Conservation (phyloP, 129 eudicot genomes). For the Centrapalus pauciflorus region DNA sequence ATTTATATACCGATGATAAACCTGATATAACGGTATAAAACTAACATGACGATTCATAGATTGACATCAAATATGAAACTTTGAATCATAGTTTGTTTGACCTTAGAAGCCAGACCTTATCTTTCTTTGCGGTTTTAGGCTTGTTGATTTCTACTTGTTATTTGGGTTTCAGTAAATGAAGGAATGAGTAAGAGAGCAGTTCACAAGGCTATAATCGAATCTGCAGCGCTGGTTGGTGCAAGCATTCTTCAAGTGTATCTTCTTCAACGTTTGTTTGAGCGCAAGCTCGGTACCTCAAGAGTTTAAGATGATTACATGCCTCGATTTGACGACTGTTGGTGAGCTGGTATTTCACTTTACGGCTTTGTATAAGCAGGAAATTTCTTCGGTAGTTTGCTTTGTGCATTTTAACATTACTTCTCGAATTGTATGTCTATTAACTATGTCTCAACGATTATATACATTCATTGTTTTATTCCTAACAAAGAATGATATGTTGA, state of each 20-base stretch:
- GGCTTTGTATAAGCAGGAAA: conserved; percentile 5
- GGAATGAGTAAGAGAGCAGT: conserved; percentile 74
- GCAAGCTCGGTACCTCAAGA: conserved; percentile 62
- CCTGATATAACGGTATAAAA: neutral
- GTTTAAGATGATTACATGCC: conserved; percentile 32
- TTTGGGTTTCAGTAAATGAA: conserved; percentile 52
- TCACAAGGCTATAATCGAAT: conserved; percentile 79
- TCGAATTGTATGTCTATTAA: neutral
- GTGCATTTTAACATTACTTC: neutral
- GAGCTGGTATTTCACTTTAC: conserved; percentile 1
- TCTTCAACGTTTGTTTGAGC: conserved; percentile 65
- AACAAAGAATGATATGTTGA: too few relatives aligned
- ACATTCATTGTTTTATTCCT: too few relatives aligned
- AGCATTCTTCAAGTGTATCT: conserved; percentile 78
- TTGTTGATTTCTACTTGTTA: conserved; percentile 6
- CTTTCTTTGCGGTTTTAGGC: neutral
- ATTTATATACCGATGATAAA: neutral
- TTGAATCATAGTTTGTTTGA: conserved; percentile 1
- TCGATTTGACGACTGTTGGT: neutral
- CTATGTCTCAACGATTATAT: too few relatives aligned
- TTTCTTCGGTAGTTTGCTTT: neutral
- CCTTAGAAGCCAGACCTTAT: conserved; percentile 3
- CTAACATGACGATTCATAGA: neutral
- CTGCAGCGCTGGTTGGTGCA: conserved; percentile 62
- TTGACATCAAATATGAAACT: neutral